Percentiles rank a stretch among this genome's conserved stretches.
phyloP scores from a whole-genome alignment of 1,284 basidiomycete species.

The Filobasidium uniguttulatum region DNA sequence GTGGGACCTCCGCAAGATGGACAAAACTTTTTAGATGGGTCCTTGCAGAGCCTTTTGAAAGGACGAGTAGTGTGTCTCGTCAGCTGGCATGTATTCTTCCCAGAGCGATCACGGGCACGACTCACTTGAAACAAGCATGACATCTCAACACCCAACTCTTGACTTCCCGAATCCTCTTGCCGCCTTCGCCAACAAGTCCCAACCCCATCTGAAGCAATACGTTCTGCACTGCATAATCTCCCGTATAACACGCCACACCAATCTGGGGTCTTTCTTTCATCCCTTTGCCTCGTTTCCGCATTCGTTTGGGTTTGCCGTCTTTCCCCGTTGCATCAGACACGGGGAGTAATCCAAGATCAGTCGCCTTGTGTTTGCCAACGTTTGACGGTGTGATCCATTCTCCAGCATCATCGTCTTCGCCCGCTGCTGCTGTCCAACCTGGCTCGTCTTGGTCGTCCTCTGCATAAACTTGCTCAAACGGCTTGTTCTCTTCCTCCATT shows the following conservation, averaged over 20 bases:
- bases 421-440: slow-evolving; percentile 48
- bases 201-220: slow-evolving; percentile 91
- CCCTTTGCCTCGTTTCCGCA: slow-evolving; percentile 4
- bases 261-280: slow-evolving; percentile 40
- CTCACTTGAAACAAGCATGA: slow-evolving; percentile 98
- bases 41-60: slow-evolving; percentile 73
- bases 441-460: slow-evolving; percentile 45
- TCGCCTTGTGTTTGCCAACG: slow-evolving; percentile 72
- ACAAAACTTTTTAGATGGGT: slow-evolving; percentile 88
- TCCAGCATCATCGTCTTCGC: slow-evolving; percentile 66
- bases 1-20: slow-evolving; percentile 93
- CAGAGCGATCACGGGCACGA: slow-evolving; percentile 16
- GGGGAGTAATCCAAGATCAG: slow-evolving; percentile 66
- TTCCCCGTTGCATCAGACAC: slow-evolving; percentile 20
- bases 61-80: background rate
- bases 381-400: slow-evolving; percentile 97
- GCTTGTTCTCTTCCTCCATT: slow-evolving; percentile 6
- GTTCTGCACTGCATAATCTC: slow-evolving; percentile 99
- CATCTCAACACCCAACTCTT: slow-evolving; percentile 94
- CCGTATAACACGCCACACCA: slow-evolving; percentile 80
- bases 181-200: slow-evolving; percentile 78
- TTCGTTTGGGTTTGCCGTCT: slow-evolving; percentile 4
- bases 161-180: slow-evolving; percentile 75
- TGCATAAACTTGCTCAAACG: slow-evolving; percentile 38
- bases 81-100: background rate